These are phyloP conservation scores for Agroathelia rolfsii DNA, from an alignment of 1,284 basidiomycete genomes.

Conservation along the genomic window DNA sequence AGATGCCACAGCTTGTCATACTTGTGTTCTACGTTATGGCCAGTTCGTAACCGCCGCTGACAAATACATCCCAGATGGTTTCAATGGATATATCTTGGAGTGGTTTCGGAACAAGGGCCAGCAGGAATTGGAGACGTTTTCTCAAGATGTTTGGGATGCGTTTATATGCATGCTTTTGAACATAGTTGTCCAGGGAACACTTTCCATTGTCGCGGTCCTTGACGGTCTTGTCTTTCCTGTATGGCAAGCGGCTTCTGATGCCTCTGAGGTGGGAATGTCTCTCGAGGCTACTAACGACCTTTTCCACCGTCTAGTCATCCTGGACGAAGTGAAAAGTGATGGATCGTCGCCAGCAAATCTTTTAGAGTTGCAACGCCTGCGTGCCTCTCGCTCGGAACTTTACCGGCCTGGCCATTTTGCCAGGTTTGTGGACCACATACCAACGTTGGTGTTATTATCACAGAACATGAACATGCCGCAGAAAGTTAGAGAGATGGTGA, in stretches of 20 bases:
- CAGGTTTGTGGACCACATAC: constrained; percentile 49
- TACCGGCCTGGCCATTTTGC: constrained; percentile 58
- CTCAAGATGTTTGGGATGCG: constrained; percentile 54
- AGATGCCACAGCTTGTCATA: constrained; percentile 33
- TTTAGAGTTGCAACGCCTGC: constrained; percentile 55
- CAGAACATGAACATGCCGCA: constrained; percentile 42
- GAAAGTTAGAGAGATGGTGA: constrained; percentile 35
- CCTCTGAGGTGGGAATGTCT: constrained; percentile 33
- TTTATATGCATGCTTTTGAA: constrained; percentile 51
- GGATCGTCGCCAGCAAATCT: constrained; percentile 39
- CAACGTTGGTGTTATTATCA: constrained; percentile 60
- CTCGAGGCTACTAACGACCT: constrained; percentile 52
- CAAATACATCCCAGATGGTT: constrained; percentile 58
- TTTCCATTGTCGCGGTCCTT: constrained; percentile 62
- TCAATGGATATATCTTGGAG: constrained; percentile 53
- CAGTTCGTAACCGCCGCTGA: constrained; percentile 62
- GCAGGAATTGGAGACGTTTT: constrained; percentile 47
- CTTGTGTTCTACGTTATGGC: constrained; percentile 54
- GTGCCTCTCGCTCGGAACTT: constrained; percentile 54
- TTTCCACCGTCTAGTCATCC: constrained; percentile 48
- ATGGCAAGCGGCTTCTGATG: constrained; percentile 44
- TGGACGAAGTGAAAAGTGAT: constrained; percentile 34
- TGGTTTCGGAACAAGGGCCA: constrained; percentile 64
- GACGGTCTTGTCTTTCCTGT: constrained; percentile 64
- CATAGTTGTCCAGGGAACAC: constrained; percentile 54